Evolutionary conservation across 495 filamentous ascomycete genomes (phyloP), one percentile per base, ranked within the genome.

Genomic region (Penicillium steckii): DNA sequence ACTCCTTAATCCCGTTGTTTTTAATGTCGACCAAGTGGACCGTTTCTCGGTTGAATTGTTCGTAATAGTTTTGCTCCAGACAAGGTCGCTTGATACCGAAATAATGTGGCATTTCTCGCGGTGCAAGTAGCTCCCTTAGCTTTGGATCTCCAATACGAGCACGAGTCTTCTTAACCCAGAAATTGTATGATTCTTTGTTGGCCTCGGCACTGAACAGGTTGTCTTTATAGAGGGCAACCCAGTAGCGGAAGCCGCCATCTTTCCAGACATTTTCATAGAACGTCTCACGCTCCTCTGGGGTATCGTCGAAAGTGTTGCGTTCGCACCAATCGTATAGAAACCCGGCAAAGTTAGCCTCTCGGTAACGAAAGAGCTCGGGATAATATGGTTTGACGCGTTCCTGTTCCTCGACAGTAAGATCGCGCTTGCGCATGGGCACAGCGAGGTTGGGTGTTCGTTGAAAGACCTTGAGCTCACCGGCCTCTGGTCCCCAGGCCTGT

Each of bases 71-170:
- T 15, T 67, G 50, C 52, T 85, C 81, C 4, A 86, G 69, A 17
- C 68, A 77, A 2, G 77, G 75, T 0, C 82, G 71, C 59, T 83
- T 85, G 6, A 71, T 61, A 10, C 82, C 84, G 35, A 77, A 84
- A 2, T 65, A 13, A n/a, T 84, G 76, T 1, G 76, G 80, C 32
- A 66, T 68, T 41, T 80, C 59, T 12, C 68, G 32, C 0, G 82
- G 82, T 0, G 79, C 80, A 17, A 86, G 67, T n/a, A 81, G 47
- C 19, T 84, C 78, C 19, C 70, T 56, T 22, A 71, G 71, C 9
- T 46, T 48, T 0, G 79, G 71, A 53, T 84, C 78, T 0, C 64
- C 48, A 43, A 87, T 75, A 3, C 80, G 68, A 1, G 66, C 60
- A 0, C 80, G 73, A 0, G 66, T 65, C 61, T 81, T 80, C 51